Evolutionary conservation across 768 basidiomycete species (phyloP).

Genomic region (Gloeopeniophorella convolvens): DNA sequence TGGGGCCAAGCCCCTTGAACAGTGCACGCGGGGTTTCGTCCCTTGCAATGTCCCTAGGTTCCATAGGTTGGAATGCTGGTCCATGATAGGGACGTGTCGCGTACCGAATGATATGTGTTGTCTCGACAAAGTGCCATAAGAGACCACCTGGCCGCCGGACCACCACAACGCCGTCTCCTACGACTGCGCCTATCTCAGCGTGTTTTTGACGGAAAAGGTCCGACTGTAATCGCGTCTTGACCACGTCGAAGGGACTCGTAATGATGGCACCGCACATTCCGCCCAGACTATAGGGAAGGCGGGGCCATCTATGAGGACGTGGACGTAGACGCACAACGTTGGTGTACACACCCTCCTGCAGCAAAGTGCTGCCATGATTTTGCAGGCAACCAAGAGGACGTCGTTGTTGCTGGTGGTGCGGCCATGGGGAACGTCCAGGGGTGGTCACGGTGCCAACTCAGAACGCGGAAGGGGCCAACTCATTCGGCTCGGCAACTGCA

Average conservation of each 20-base stretch:
- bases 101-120: slow-evolving; percentile 81
- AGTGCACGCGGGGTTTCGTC: slow-evolving; percentile 85
- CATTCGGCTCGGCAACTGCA: too few species aligned
- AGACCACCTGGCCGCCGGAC: slow-evolving; percentile 42
- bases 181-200: slow-evolving; percentile 24
- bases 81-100: slow-evolving; percentile 17
- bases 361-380: slow-evolving; percentile 83
- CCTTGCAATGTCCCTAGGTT: slow-evolving; percentile 70
- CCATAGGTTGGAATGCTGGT: slow-evolving; percentile 1
- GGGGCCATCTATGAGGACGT: neutral
- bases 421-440: slow-evolving; percentile 24
- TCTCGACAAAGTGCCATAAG: slow-evolving; percentile 93
- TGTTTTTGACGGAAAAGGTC: slow-evolving; percentile 62
- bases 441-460: neutral
- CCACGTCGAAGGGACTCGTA: slow-evolving; percentile 96
- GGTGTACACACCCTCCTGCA: slow-evolving; percentile 72
- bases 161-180: slow-evolving; percentile 29
- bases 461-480: too few species aligned
- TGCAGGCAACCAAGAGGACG: slow-evolving; percentile 44
- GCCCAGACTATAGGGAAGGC: slow-evolving; percentile 57
- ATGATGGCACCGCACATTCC: slow-evolving; percentile 98
- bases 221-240: slow-evolving; percentile 95
- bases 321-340: neutral
- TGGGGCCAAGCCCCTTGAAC: slow-evolving; percentile 93
- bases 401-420: slow-evolving; percentile 22